Evolutionary conservation across 1,139 yeast species (phyloP).

Genomic region (Suhomyces bribrorum): DNA sequence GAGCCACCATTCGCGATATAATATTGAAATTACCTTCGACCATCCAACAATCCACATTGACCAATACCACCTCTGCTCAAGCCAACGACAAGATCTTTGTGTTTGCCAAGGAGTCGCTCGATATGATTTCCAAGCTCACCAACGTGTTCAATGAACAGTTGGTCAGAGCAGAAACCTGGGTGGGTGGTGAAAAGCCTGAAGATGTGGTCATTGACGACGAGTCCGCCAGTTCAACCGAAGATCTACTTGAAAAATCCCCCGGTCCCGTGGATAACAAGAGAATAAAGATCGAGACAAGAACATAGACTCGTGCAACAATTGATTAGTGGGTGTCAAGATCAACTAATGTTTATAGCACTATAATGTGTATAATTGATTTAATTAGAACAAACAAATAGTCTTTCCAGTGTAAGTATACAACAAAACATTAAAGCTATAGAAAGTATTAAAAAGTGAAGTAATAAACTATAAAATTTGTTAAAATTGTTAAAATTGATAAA

Average conservation of each 20-base stretch:
- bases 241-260: conserved; percentile 5
- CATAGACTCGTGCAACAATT: too few relatives aligned
- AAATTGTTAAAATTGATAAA: too few relatives aligned
- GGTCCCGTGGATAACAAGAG: conserved; percentile 14
- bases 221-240: neutral
- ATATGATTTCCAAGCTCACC: conserved; percentile 82
- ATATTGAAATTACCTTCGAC: conserved; percentile 67
- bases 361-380: neutral
- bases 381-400: neutral
- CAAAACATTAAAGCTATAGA: neutral
- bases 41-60: conserved; percentile 32
- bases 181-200: conserved; percentile 44
- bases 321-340: too few relatives aligned
- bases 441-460: too few relatives aligned
- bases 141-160: conserved; percentile 82
- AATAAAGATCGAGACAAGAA: conserved; percentile 10
- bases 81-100: conserved; percentile 67
- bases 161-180: conserved; percentile 84
- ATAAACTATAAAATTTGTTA: too few relatives aligned
- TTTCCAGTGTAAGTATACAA: too few relatives aligned
- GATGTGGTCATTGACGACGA: conserved; percentile 4
- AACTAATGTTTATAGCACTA: neutral
- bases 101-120: conserved; percentile 85
- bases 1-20: conserved; percentile 78
- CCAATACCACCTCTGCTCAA: conserved; percentile 29